Percentiles rank a stretch among this genome's conserved stretches.
Evolutionary conservation across 2,329 filamentous ascomycete genomes (phyloP).

Genomic region (Fusarium buxicola): DNA sequence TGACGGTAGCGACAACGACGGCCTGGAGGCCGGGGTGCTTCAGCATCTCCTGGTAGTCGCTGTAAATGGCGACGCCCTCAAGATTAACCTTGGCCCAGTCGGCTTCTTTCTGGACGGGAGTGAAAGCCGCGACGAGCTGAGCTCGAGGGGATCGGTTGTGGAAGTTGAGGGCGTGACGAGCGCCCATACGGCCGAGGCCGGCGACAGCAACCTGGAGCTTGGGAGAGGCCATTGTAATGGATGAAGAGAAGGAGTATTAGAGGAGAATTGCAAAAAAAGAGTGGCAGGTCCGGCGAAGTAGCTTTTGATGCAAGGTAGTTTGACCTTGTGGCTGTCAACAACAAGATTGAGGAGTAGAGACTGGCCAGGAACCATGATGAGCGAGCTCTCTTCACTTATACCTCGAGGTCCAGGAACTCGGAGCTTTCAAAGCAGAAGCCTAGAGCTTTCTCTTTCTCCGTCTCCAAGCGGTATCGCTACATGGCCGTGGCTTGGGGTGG

Average conservation of each 20-base stretch:
- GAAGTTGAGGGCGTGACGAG: constrained; percentile 45
- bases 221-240: constrained; percentile 33
- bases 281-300: background rate
- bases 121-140: constrained; percentile 44
- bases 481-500: background rate
- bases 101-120: constrained; percentile 40
- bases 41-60: constrained; percentile 44
- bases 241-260: background rate
- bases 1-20: constrained; percentile 43
- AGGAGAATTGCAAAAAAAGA: background rate
- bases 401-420: constrained; percentile 10
- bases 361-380: background rate
- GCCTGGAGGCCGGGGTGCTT: constrained; percentile 45
- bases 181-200: constrained; percentile 45
- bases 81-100: constrained; percentile 41
- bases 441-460: background rate
- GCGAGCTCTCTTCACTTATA: constrained; percentile 32
- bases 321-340: background rate
- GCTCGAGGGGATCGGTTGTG: constrained; percentile 42
- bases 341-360: constrained; percentile 5
- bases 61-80: constrained; percentile 41
- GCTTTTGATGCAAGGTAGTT: constrained; percentile 8
- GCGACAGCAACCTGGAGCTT: constrained; percentile 43
- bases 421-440: constrained; percentile 7
- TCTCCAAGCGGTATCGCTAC: constrained; percentile 1